phyloP scores from a whole-genome alignment of 2,329 filamentous ascomycete species.

The Cordyceps cicadae region DNA sequence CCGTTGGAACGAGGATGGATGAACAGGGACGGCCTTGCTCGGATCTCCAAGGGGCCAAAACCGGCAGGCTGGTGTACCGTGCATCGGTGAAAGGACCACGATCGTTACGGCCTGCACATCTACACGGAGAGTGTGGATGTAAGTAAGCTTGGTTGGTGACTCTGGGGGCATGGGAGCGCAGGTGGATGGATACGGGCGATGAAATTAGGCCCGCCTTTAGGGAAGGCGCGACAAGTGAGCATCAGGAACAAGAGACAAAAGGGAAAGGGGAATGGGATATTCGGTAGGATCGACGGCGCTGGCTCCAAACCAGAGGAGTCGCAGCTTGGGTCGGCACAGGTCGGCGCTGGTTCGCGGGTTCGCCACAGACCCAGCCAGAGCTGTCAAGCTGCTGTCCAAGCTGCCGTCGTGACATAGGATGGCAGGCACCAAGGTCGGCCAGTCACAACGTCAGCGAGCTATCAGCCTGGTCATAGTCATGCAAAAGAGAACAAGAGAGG shows the following conservation, averaged over 20 bases:
- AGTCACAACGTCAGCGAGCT: too few species aligned
- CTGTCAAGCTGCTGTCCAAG: too few species aligned
- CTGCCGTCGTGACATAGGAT: too few species aligned
- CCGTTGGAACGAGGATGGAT: too few species aligned
- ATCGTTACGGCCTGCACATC: not conserved
- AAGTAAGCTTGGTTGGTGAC: not conserved
- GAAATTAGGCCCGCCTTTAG: not conserved
- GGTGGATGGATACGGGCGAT: not conserved
- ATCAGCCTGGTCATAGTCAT: too few species aligned
- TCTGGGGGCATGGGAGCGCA: too few species aligned
- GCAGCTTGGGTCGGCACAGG: not conserved
- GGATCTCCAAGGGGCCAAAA: not conserved
- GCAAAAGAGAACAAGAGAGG: too few species aligned
- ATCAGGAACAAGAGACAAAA: too few species aligned
- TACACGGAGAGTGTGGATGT: not conserved
- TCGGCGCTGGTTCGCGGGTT: not conserved
- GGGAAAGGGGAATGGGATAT: not conserved
- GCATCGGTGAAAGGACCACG: not conserved
- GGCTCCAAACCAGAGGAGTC: slow-evolving; percentile 10
- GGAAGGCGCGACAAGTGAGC: not conserved
- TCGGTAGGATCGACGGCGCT: not conserved
- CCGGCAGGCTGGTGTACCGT: slow-evolving; percentile 2
- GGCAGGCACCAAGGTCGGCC: too few species aligned
- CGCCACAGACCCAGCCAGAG: too few species aligned
- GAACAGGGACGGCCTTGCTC: not conserved